A percentile compares a stretch with the other conserved stretches of the same genome.
phyloP scores from a whole-genome alignment of 2,329 filamentous ascomycete genomes.

The Neoscytalidium dimidiatum region DNA sequence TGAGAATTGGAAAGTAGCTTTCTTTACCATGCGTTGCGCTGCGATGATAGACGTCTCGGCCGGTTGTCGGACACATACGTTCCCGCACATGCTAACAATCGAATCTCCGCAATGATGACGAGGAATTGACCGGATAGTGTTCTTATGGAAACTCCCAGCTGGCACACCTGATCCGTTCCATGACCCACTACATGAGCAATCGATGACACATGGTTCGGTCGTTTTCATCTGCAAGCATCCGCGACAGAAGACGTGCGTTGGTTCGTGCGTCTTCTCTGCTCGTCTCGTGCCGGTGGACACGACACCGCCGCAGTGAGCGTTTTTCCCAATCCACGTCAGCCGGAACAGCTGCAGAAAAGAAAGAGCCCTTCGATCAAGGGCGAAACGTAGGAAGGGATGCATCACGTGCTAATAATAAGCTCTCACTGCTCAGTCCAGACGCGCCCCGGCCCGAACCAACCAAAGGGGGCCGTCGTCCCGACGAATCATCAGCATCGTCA shows the following conservation, averaged over 20 bases:
- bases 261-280: neutral
- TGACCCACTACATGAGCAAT: neutral
- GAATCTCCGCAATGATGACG: no score
- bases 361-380: neutral
- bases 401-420: neutral
- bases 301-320: no score
- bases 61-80: no score
- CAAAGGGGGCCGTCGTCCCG: neutral
- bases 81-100: no score
- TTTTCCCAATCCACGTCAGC: no score
- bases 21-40: no score
- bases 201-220: neutral
- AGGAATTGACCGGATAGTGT: neutral
- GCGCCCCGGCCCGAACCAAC: neutral
- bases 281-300: neutral
- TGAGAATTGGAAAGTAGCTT: no score
- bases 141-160: neutral
- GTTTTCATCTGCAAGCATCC: neutral
- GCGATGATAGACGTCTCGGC: no score
- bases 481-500: no score
- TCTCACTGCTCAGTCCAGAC: neutral
- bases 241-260: neutral
- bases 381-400: no score
- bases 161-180: neutral
- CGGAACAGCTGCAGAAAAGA: no score